These are phyloP conservation scores for Lasiodiplodia sp. DNA, from an alignment of 2,329 filamentous ascomycete species.

Conservation along the genomic window DNA sequence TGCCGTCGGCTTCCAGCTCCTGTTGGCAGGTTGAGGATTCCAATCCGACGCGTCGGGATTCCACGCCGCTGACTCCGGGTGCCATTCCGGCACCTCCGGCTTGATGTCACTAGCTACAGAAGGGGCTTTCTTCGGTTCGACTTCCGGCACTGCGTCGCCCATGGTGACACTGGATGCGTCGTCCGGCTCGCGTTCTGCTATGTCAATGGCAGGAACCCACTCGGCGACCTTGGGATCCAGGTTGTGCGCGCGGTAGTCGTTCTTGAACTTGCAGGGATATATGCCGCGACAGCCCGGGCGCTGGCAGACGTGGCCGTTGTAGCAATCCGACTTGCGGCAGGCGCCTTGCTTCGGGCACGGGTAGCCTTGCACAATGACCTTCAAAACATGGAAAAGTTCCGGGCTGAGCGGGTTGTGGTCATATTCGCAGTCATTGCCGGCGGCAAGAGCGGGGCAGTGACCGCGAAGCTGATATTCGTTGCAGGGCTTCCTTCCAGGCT, in stretches of 20 bases:
- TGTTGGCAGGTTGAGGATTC: not conserved
- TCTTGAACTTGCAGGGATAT: slow-evolving; percentile 40
- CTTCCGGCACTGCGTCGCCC: not conserved
- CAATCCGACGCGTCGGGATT: not conserved
- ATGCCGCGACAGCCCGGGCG: slow-evolving; percentile 38
- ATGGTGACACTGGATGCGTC: slow-evolving; percentile 15
- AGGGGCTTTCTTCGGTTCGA: not conserved
- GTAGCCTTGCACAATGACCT: slow-evolving; percentile 53
- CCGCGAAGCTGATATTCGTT: slow-evolving; percentile 57
- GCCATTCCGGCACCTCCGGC: not conserved
- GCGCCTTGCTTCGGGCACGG: slow-evolving; percentile 51
- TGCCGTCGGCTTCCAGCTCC: slow-evolving; percentile 2
- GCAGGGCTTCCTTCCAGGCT: slow-evolving; percentile 54
- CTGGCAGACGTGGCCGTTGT: slow-evolving; percentile 57
- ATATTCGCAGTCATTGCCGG: slow-evolving; percentile 46
- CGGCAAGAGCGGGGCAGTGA: slow-evolving; percentile 40
- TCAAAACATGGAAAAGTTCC: slow-evolving; percentile 50
- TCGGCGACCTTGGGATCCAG: slow-evolving; percentile 35
- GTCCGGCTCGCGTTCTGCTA: slow-evolving; percentile 12
- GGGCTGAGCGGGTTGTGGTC: slow-evolving; percentile 56
- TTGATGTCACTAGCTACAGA: not conserved
- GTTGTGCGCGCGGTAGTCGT: slow-evolving; percentile 35
- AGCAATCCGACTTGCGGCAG: slow-evolving; percentile 55
- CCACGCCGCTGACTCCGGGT: slow-evolving; percentile 15
- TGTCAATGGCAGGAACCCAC: slow-evolving; percentile 35